A percentile compares a stretch with the other conserved stretches of the same genome.
phyloP scores from a whole-genome alignment of 352 stramenopile genomes.

The Phytophthora tubulina region DNA sequence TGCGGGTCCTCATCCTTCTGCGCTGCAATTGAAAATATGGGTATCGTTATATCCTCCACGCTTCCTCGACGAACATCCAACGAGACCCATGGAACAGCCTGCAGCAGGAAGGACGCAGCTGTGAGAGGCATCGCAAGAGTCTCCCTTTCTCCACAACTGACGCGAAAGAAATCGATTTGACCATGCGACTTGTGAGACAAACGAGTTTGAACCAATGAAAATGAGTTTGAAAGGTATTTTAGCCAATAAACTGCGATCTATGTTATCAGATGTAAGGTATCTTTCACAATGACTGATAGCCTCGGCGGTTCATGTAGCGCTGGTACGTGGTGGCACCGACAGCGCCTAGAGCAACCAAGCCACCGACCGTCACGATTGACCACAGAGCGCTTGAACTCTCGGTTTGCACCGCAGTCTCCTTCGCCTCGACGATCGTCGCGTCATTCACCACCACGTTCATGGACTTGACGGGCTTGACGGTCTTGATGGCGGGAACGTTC shows the following conservation, averaged over 20 bases:
- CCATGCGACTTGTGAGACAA: conserved; percentile 25
- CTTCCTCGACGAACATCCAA: conserved; percentile 66
- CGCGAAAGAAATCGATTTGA: conserved; percentile 32
- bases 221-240: conserved; percentile 1
- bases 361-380: conserved; percentile 47
- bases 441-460: conserved; percentile 42
- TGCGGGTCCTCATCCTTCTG: conserved; percentile 20
- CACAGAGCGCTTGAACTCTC: conserved; percentile 31
- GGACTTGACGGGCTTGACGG: conserved; percentile 34
- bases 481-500: conserved; percentile 29
- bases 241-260: conserved; percentile 16
- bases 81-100: conserved; percentile 59
- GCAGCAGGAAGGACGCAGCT: conserved; percentile 60
- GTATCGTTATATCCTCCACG: conserved; percentile 54
- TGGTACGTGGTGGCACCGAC: conserved; percentile 55
- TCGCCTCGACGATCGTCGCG: conserved; percentile 35
- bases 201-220: conserved; percentile 49
- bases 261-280: conserved; percentile 24
- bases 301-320: conserved; percentile 51
- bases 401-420: not conserved
- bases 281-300: conserved; percentile 53
- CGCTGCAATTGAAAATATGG: conserved; percentile 28
- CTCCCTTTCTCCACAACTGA: conserved; percentile 17
- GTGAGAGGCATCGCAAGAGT: conserved; percentile 24
- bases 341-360: conserved; percentile 51